Conservation (phyloP, 1,139 yeast genomes). For the Suhomyces guaymorum region DNA sequence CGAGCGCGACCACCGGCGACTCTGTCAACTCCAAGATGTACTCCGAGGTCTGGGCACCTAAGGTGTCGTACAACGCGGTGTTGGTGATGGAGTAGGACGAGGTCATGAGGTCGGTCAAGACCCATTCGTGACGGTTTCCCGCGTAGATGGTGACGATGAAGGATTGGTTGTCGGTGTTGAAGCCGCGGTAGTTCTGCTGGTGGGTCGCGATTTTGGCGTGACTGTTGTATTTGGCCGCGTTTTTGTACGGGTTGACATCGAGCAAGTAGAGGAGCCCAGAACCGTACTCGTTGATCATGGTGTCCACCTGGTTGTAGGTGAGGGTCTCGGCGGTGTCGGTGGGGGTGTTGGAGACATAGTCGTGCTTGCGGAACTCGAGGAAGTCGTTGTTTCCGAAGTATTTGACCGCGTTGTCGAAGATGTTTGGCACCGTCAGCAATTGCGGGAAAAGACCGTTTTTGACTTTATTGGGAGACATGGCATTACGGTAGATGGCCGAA, state of each 20-base stretch:
- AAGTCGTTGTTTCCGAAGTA: constrained; percentile 15
- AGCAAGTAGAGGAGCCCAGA: constrained; percentile 25
- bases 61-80: constrained; percentile 30
- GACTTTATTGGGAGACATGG: constrained; percentile 22
- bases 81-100: constrained; percentile 25
- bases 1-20: constrained; percentile 24
- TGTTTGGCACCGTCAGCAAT: constrained; percentile 18
- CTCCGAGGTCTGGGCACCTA: constrained; percentile 25
- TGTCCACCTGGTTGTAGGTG: constrained; percentile 20
- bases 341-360: constrained; percentile 19
- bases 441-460: constrained; percentile 25
- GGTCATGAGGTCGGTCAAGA: constrained; percentile 24
- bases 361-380: constrained; percentile 22
- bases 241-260: constrained; percentile 21
- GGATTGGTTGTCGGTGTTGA: constrained; percentile 22
- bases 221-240: constrained; percentile 16
- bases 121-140: constrained; percentile 28
- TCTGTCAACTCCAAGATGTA: constrained; percentile 25
- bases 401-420: constrained; percentile 19
- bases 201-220: constrained; percentile 27
- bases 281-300: constrained; percentile 19
- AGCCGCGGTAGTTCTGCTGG: constrained; percentile 12
- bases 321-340: constrained; percentile 15
- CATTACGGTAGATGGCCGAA: constrained; percentile 38
- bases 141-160: constrained; percentile 24